Conservation (phyloP, 1,284 basidiomycete genomes). For the Sanghuangporus baumii region DNA sequence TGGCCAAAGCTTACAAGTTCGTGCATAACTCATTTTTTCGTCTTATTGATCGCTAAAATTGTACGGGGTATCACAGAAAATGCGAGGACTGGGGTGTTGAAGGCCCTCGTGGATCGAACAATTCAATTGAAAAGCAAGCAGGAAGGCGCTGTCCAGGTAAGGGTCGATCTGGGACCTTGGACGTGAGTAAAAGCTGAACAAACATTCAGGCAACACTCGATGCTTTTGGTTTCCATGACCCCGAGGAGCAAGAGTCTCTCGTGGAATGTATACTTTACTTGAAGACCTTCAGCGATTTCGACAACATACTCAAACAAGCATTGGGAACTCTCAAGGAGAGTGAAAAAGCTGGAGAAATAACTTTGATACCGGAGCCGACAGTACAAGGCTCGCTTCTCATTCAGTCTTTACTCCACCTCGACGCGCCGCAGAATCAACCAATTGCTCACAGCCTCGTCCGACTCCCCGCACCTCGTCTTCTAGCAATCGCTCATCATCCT, state of each 20-base stretch:
- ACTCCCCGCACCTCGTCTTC: constrained; percentile 50
- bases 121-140: constrained; percentile 36
- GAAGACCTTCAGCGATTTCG: constrained; percentile 34
- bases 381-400: constrained; percentile 84
- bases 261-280: constrained; percentile 47
- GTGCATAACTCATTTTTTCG: constrained; percentile 28
- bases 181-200: neutral
- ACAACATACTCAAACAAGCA: neutral
- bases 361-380: constrained; percentile 43
- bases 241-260: constrained; percentile 32
- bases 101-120: constrained; percentile 67
- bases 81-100: constrained; percentile 59
- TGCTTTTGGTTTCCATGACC: constrained; percentile 51
- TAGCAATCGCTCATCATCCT: constrained; percentile 65
- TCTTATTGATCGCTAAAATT: constrained; percentile 5
- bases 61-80: constrained; percentile 36
- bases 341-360: neutral
- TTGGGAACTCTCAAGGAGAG: constrained; percentile 32
- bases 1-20: constrained; percentile 47
- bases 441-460: constrained; percentile 54
- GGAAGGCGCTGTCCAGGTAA: constrained; percentile 30
- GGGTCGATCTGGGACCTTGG: neutral
- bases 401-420: constrained; percentile 72
- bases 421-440: constrained; percentile 56
- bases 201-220: constrained; percentile 47